Percentiles rank a stretch among this genome's conserved stretches.
Evolutionary conservation across 2,329 filamentous ascomycete genomes (phyloP).

Genomic region (Neonectria ditissima): DNA sequence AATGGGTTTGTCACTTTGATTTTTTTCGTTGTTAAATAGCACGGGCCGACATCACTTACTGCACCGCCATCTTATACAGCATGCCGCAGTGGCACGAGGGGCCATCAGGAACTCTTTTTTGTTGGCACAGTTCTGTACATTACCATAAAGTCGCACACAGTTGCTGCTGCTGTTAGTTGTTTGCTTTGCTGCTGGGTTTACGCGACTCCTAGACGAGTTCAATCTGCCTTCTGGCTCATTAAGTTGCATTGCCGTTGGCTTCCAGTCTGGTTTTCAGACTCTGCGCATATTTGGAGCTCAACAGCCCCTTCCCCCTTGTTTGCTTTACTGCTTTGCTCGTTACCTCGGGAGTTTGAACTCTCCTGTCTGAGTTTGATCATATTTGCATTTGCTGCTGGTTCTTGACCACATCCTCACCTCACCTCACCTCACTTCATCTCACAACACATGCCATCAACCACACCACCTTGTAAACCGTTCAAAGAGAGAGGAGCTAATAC

Average conservation of each 20-base stretch:
- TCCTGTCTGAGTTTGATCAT: slow-evolving; percentile 24
- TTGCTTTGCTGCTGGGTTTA: slow-evolving; percentile 49
- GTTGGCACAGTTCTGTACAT: slow-evolving; percentile 65
- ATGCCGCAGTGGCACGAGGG: slow-evolving; percentile 50
- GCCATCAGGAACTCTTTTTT: slow-evolving; percentile 53
- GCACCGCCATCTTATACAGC: slow-evolving; percentile 44
- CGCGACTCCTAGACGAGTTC: slow-evolving; percentile 53
- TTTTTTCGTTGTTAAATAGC: slow-evolving; percentile 46
- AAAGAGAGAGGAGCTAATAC: slow-evolving; percentile 45
- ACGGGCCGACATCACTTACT: slow-evolving; percentile 43
- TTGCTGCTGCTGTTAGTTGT: slow-evolving; percentile 56
- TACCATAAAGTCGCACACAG: slow-evolving; percentile 62
- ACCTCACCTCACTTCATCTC: slow-evolving; percentile 17
- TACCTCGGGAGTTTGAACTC: slow-evolving; percentile 6
- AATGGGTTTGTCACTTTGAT: slow-evolving; percentile 49
- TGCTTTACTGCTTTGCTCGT: slow-evolving; percentile 35
- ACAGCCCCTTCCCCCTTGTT: slow-evolving; percentile 30
- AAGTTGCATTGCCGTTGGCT: slow-evolving; percentile 47
- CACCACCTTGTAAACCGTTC: slow-evolving; percentile 30
- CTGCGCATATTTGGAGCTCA: slow-evolving; percentile 16
- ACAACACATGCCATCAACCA: slow-evolving; percentile 16
- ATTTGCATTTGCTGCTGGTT: slow-evolving; percentile 27
- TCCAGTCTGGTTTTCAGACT: slow-evolving; percentile 36
- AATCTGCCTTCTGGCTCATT: slow-evolving; percentile 50
- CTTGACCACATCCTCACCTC: slow-evolving; percentile 6